A percentile compares a stretch with the other conserved stretches of the same genome.
phyloP scores from a whole-genome alignment of 129 eudicot species.

The Deinandra increscens region DNA sequence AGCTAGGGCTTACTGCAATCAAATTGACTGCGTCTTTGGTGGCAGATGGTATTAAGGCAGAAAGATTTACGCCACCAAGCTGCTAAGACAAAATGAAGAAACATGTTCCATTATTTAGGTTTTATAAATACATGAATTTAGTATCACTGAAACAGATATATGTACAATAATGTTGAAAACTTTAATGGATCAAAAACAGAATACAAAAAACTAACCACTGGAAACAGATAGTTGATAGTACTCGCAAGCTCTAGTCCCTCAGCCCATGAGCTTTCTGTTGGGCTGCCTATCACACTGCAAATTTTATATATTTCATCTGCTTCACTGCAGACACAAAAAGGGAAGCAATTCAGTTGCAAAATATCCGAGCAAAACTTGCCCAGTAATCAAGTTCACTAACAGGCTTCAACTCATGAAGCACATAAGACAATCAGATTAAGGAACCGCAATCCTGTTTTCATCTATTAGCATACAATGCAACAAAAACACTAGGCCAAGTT shows the following conservation, averaged over 20 bases:
- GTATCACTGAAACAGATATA: not conserved
- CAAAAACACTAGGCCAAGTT: not conserved
- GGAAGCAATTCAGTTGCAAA: not conserved
- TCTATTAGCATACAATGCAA: too few species aligned
- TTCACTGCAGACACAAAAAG: constrained; percentile 58
- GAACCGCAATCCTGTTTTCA: too few species aligned
- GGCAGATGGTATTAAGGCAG: constrained; percentile 78
- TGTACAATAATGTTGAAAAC: not conserved
- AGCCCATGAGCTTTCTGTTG: constrained; percentile 59
- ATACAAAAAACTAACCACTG: constrained; percentile 50
- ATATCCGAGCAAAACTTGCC: not conserved
- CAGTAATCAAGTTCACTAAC: not conserved
- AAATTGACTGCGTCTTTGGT: constrained; percentile 82
- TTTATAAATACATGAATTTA: not conserved
- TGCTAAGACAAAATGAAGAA: constrained; percentile 22
- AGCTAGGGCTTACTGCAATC: constrained; percentile 50
- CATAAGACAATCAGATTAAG: not conserved
- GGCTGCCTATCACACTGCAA: constrained; percentile 89
- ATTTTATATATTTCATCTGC: constrained; percentile 91
- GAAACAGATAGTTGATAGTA: constrained; percentile 75
- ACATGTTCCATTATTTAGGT: not conserved
- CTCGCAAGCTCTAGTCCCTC: constrained; percentile 80
- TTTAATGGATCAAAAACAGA: not conserved
- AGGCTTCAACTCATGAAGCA: constrained; percentile 1
- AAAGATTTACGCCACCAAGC: constrained; percentile 76